These are phyloP conservation scores for Kazachstania bromeliacearum DNA, from an alignment of 805 yeast species.

Conservation along the genomic window DNA sequence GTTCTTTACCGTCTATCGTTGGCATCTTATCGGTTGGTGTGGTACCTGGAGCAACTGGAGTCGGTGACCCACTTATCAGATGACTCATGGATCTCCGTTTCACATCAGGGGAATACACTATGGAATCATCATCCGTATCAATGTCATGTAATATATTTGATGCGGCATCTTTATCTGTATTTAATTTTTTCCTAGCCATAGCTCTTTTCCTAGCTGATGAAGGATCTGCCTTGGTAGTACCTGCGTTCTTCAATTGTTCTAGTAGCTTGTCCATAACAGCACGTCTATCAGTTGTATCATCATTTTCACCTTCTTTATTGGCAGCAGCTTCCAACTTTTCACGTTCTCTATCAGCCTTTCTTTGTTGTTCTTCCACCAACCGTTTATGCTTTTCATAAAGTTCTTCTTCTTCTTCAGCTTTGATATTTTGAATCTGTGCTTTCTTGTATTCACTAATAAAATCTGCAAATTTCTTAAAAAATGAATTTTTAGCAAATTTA, in stretches of 20 bases:
- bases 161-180: constrained; percentile 20
- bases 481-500: constrained; percentile 51
- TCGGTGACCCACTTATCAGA: constrained; percentile 1
- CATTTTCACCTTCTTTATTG: constrained; percentile 7
- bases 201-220: constrained; percentile 76
- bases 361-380: constrained; percentile 32
- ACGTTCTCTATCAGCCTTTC: constrained; percentile 15
- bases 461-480: constrained; percentile 70
- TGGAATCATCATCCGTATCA: constrained; percentile 22
- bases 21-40: neutral
- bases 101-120: constrained; percentile 24
- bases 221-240: constrained; percentile 67
- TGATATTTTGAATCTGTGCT: constrained; percentile 70
- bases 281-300: constrained; percentile 22
- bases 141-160: constrained; percentile 10
- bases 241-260: constrained; percentile 80
- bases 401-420: constrained; percentile 72
- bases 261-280: constrained; percentile 77
- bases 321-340: constrained; percentile 7
- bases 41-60: constrained; percentile 4
- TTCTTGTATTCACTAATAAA: constrained; percentile 72
- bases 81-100: constrained; percentile 2
- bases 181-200: constrained; percentile 53
- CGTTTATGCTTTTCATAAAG: constrained; percentile 68
- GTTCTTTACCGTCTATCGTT: neutral